Percentiles rank a stretch among this genome's conserved stretches.
Conservation (phyloP, 2,329 filamentous ascomycete genomes). For the Clarireedia homoeocarpa region DNA sequence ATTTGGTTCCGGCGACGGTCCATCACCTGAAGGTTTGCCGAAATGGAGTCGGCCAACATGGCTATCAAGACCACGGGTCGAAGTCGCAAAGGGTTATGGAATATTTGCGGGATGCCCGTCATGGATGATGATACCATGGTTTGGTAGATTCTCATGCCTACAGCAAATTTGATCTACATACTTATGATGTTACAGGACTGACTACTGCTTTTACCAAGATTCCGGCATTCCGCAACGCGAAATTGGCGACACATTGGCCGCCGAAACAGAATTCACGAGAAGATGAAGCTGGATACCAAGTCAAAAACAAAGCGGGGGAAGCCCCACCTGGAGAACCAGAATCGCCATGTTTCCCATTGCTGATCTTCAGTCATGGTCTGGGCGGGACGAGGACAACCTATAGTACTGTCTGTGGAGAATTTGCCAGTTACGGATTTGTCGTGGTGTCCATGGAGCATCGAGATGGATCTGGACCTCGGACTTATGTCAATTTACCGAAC, state of each 20-base stretch:
- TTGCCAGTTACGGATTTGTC: constrained; percentile 58
- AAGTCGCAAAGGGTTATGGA: constrained; percentile 53
- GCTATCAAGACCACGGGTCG: constrained; percentile 50
- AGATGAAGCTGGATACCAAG: constrained; percentile 30
- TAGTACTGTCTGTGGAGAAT: constrained; percentile 55
- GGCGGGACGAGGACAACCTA: constrained; percentile 57
- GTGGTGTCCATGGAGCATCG: constrained; percentile 58
- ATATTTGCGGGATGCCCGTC: constrained; percentile 48
- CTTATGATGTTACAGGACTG: constrained; percentile 17
- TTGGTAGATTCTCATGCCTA: not conserved
- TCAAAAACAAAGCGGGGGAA: constrained; percentile 34
- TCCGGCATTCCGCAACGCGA: constrained; percentile 54
- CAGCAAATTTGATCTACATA: not conserved
- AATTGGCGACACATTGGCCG: constrained; percentile 48
- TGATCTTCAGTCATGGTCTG: constrained; percentile 60
- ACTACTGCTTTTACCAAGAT: constrained; percentile 58
- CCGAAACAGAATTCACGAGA: constrained; percentile 33
- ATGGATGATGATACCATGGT: constrained; percentile 37
- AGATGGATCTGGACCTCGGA: constrained; percentile 55
- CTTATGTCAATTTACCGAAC: constrained; percentile 49
- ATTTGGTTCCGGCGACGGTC: constrained; percentile 32
- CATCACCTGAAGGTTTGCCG: constrained; percentile 33
- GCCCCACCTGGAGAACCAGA: constrained; percentile 32
- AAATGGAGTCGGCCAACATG: constrained; percentile 49
- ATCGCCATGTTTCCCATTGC: constrained; percentile 47